Percentiles rank a stretch among this genome's conserved stretches.
phyloP scores from a whole-genome alignment of 257 asterid species.

The Solanum infundibuliforme region DNA sequence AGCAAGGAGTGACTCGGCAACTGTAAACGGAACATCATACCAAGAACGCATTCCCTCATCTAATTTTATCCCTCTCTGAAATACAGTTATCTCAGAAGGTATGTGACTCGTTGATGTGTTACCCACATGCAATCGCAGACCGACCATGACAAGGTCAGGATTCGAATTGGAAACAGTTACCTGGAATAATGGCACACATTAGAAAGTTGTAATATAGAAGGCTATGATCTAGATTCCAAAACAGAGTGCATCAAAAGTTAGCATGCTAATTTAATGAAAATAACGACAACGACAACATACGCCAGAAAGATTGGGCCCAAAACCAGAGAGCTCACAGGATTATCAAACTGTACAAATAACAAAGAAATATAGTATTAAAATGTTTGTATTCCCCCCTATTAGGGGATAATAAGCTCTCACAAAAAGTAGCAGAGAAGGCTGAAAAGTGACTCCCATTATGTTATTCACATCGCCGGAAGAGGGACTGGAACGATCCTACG shows the following conservation, averaged over 20 bases:
- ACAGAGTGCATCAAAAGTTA: background rate
- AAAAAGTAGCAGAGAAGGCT: background rate
- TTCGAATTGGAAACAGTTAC: slow-evolving; percentile 81
- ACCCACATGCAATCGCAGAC: slow-evolving; percentile 89
- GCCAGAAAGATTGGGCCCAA: background rate
- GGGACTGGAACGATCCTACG: background rate
- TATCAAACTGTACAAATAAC: background rate
- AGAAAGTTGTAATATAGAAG: background rate
- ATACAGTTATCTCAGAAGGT: slow-evolving; percentile 77
- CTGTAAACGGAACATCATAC: slow-evolving; percentile 97
- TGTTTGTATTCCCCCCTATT: background rate
- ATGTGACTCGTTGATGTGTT: slow-evolving; percentile 81
- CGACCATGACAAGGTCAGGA: slow-evolving; percentile 98
- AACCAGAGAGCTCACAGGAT: background rate
- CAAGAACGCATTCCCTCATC: slow-evolving; percentile 99
- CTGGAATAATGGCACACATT: slow-evolving; percentile 24
- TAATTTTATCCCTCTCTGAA: slow-evolving; percentile 78
- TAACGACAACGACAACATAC: background rate
- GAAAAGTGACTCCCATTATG: background rate
- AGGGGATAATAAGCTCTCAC: background rate
- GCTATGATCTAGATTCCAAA: background rate
- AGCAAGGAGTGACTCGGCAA: slow-evolving; percentile 95
- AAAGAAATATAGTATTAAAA: background rate
- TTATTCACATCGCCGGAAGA: background rate
- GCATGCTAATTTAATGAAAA: background rate